phyloP scores from a whole-genome alignment of 2,329 filamentous ascomycete genomes.

The Chalara sp. region DNA sequence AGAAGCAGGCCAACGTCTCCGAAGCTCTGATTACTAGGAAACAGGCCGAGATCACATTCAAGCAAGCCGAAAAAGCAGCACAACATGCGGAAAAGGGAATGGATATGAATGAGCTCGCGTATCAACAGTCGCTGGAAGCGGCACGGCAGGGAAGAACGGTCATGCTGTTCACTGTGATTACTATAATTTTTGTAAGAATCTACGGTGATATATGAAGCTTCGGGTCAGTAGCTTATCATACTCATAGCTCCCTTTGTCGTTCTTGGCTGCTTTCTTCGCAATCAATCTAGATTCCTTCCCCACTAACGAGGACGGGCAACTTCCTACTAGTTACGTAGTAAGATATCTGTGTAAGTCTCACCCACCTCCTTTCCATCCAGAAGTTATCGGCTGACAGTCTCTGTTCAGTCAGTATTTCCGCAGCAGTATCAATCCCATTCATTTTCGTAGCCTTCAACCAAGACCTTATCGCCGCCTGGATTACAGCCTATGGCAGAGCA shows the following conservation, averaged over 20 bases:
- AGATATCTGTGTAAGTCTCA: not conserved
- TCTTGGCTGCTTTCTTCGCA: conserved; percentile 3
- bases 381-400: not conserved
- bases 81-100: not conserved
- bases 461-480: not conserved
- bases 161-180: conserved; percentile 3
- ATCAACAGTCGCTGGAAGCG: conserved; percentile 1
- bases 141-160: conserved; percentile 3
- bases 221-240: not conserved
- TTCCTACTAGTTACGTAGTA: not conserved
- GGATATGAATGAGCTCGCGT: not conserved
- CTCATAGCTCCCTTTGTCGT: conserved; percentile 2
- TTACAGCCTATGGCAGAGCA: not conserved
- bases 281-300: conserved; percentile 3
- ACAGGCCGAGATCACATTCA: not conserved
- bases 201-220: too few species aligned
- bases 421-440: not conserved
- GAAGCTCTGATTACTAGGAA: conserved; percentile 1
- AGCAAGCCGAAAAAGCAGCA: not conserved
- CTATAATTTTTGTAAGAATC: conserved; percentile 4
- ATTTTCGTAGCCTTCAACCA: conserved; percentile 1
- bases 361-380: not conserved
- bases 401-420: not conserved
- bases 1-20: conserved; percentile 8
- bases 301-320: not conserved